These are phyloP conservation scores for Malus sieversii DNA, from an alignment of 306 rosid genomes.

Conservation along the genomic window DNA sequence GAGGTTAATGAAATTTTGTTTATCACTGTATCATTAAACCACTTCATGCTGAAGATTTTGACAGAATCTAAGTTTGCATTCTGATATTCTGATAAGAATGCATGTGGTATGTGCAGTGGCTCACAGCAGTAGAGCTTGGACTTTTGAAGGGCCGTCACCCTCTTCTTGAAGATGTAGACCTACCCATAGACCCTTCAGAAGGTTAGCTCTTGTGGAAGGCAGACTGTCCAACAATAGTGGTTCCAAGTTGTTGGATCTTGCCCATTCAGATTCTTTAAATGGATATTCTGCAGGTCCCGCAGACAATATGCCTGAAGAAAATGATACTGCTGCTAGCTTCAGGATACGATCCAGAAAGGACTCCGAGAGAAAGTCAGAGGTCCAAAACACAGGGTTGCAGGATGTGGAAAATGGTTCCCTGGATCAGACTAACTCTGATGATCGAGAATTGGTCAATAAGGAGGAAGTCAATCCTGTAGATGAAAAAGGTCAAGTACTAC, in stretches of 20 bases:
- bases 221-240: conserved; percentile 19
- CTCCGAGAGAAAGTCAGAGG: conserved; percentile 26
- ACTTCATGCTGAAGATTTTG: background rate
- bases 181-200: conserved; percentile 59
- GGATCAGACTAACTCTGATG: conserved; percentile 41
- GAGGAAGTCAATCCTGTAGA: conserved; percentile 35
- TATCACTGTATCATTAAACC: background rate
- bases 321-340: conserved; percentile 32
- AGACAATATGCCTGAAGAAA: conserved; percentile 33
- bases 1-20: background rate
- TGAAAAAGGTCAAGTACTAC: conserved; percentile 66
- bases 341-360: conserved; percentile 35
- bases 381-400: conserved; percentile 31
- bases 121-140: conserved; percentile 93
- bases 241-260: conserved; percentile 33
- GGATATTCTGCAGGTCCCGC: conserved; percentile 31
- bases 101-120: conserved; percentile 62
- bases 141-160: conserved; percentile 96
- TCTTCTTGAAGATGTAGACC: conserved; percentile 76
- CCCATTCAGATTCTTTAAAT: conserved; percentile 33
- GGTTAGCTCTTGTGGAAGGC: conserved; percentile 48
- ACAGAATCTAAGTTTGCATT: background rate
- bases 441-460: conserved; percentile 27
- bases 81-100: conserved; percentile 20
- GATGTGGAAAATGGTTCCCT: conserved; percentile 32